phyloP scores from a whole-genome alignment of 2,329 filamentous ascomycete species.

The Macrophomina pseudophaseolina region DNA sequence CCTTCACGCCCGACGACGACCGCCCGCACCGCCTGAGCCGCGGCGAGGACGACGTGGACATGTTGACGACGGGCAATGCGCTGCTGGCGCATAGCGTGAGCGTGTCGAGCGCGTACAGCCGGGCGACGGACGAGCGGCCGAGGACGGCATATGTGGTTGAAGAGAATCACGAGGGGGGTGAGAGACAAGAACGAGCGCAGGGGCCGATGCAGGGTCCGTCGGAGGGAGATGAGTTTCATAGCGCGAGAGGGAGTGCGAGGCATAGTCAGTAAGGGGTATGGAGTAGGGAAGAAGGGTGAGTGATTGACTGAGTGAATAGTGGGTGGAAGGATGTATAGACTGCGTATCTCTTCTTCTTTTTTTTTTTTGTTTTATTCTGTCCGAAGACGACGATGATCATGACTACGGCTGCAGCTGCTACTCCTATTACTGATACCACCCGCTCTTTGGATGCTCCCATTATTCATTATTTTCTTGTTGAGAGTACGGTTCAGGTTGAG shows the following conservation, averaged over 20 bases:
- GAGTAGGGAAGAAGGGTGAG: not conserved
- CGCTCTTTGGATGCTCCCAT: conserved; percentile 1
- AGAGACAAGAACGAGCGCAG: too few species aligned
- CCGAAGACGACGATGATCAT: not conserved
- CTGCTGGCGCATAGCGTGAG: not conserved
- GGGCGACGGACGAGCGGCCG: conserved; percentile 10
- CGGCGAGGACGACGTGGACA: not conserved
- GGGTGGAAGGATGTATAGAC: too few species aligned
- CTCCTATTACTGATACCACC: conserved; percentile 8
- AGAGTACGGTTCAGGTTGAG: not conserved
- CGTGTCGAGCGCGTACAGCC: conserved; percentile 6
- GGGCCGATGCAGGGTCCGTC: too few species aligned
- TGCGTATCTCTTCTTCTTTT: not conserved
- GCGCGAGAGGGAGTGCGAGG: not conserved
- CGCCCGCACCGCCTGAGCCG: not conserved
- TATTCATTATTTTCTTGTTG: not conserved
- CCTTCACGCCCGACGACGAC: conserved; percentile 19
- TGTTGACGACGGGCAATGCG: not conserved
- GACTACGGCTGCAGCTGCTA: not conserved
- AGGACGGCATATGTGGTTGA: conserved; percentile 5
- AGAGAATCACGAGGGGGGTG: not conserved
- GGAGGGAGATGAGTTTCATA: not conserved
- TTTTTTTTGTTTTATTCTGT: not conserved
- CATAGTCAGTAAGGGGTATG: not conserved
- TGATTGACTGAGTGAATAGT: too few species aligned